Conservation (phyloP, 164 flowering plant species). For the Vitis rotundifolia region DNA sequence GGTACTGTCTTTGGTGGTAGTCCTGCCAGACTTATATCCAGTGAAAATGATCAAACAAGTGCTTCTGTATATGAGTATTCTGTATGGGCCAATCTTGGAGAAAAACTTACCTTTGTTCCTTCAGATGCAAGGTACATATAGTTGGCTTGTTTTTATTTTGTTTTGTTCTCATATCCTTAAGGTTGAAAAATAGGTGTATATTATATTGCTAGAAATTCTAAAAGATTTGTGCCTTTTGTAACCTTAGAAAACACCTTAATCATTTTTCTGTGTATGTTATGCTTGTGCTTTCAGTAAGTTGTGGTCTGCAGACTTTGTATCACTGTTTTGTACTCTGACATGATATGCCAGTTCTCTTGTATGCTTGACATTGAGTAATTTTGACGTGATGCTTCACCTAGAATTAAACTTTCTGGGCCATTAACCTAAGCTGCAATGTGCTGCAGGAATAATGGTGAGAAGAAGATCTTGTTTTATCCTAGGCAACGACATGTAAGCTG, state of each 20-base stretch:
- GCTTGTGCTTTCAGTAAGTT: too few species aligned
- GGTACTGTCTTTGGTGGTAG: slow-evolving; percentile 41
- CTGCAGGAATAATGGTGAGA: slow-evolving; percentile 57
- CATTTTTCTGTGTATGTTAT: too few species aligned
- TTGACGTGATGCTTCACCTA: too few species aligned
- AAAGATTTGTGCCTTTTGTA: too few species aligned
- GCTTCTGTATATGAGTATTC: slow-evolving; percentile 62
- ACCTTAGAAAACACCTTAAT: too few species aligned
- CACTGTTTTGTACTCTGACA: too few species aligned
- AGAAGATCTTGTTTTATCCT: slow-evolving; percentile 83
- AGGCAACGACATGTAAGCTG: slow-evolving; percentile 61
- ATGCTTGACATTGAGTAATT: too few species aligned
- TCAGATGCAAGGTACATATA: slow-evolving; percentile 63
- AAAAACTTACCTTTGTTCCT: slow-evolving; percentile 73
- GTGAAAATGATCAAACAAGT: slow-evolving; percentile 35
- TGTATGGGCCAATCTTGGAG: slow-evolving; percentile 82
- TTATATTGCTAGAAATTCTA: too few species aligned
- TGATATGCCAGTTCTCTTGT: too few species aligned
- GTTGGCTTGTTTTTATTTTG: background rate
- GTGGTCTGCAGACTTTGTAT: too few species aligned
- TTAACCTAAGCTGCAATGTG: slow-evolving; percentile 9
- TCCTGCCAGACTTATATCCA: slow-evolving; percentile 40
- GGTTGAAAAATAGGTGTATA: background rate
- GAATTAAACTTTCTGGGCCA: background rate
- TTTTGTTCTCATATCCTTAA: background rate